Evolutionary conservation across 306 rosid species (phyloP), one percentile per base, ranked within the genome.

Genomic region (Cicer yamashitae): DNA sequence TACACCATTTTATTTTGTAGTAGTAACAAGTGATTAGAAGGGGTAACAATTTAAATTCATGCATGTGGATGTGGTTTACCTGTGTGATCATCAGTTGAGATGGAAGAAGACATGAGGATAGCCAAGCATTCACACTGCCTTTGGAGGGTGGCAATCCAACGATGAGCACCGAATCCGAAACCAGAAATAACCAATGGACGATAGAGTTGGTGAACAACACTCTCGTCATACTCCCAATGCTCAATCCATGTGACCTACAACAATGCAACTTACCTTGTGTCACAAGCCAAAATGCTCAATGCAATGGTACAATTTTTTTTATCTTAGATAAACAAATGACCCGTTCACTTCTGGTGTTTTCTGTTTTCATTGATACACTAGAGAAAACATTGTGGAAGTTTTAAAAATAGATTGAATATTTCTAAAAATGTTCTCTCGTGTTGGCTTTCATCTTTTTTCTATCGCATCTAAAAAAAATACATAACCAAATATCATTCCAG

Each of bases 141-240:
- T 86, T 88, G 98, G 64, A 96, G 93, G 63, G 96, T 84, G 60
- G 98, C 86, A 5, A 92, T 90, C 98, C 99, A 96, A 70, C 98
- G 81, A 46, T 87, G 89, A n/a, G 98, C 96, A 48, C 99, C 98
- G 6, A 89, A 96, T 67, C 90, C 99, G 56, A 86, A 44, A 38
- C 99, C 98, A 0, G 85, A 79, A 74, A 69, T 80, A 6, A 96
- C 54, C 77, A 88, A 64, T 2, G 86, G 86, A 12, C 83, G 96
- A 82, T 83, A 96, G 5, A 92, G 86, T 51, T 82, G 93, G 78
- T 96, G 96, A 44, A 87, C 82, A 3, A 51, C 67, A 64, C 79
- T 88, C 78, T 89, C 99, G 76, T 92, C 91, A 70, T 89, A 92
- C 65, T 92, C 90, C 45, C 89, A 81, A 76, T 96, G 99, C 70